Evolutionary conservation across 495 filamentous ascomycete species (phyloP), one percentile per base, ranked within the genome.

Genomic region (Neurospora tetrasperma): DNA sequence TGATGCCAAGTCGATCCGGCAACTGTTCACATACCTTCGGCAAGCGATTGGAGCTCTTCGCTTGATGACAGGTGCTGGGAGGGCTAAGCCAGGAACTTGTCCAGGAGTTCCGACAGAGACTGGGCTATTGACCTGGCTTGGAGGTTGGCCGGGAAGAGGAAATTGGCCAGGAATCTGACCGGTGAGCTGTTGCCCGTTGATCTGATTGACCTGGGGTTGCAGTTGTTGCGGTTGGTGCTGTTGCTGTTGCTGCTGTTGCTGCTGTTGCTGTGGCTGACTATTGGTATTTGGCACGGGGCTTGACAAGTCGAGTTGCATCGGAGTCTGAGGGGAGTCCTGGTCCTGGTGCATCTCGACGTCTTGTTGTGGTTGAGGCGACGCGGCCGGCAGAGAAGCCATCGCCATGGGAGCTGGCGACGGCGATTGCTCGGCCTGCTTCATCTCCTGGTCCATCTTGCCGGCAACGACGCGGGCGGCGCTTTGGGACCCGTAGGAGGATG

Each of bases 31-130:
- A 48, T 78, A 86, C 84, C 83, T 84, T 77, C 84, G 83, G 73
- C 84, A 86, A 74, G 84, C 84, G 74, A 86, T 85, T 31, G 83
- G 82, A 46, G 84, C 79, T 69, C 84, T 81, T 72, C 83, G 79
- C 74, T 84, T 84, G 74, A 84, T 76, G 38, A 73, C 71, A n/a
- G 71, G 62, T 18, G 40, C 42, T 39, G 38, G 41, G 68, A 59
- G 27, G 54, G 73, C 23, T 40, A 44, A 70, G 71, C 62, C 71
- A 43, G 59, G 71, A 39, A 71, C 54, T 27, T 72, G 71, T 23
- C 39, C 70, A 35, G 41, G 70, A 48, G 35, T 35, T 23, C n/a
- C 43, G 44, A 59, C 41, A 35, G 43, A 70, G 27, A 39, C 54
- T 66, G 54, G 54, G 2, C 54, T 66, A 27, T 66, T 66, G 54